Base-by-base conservation (phyloP, 2,329 filamentous ascomycete species). In the Calycina marina region DNA sequence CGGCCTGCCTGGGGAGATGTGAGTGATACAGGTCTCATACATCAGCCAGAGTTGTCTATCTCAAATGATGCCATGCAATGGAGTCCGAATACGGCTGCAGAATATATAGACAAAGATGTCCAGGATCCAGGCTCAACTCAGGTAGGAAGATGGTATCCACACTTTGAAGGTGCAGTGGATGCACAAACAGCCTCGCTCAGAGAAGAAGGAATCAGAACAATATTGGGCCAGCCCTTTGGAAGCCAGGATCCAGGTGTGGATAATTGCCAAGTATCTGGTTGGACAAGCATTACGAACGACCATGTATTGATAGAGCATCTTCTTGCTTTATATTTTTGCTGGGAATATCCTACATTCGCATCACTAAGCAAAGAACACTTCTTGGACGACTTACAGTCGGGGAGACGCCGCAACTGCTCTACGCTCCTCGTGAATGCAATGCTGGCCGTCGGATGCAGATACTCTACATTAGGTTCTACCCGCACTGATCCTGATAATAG, bases 321-420 rank as follows among this genome's bases (percentile, higher is more conserved):
- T 6, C 53, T 80, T 28, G 62, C 66, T 0, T 57, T 80, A 17
- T 81, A 80, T 53, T 81, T 81, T 41, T 77, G 73, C 55, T 83
- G 77, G 68, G 70, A 77, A 42, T 81, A 84, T 50, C 74, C 77
- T 3, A 81, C 76, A 12, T 81, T 81, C 54, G 70, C 75, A 1
- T 70, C 77, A 4, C 62, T 84, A 28, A 78, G 74, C 74, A 41
- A 46, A 28, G 38, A 43, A 17, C 40, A 43, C 28, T 46, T 46
- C 18, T 13, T 44, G n/a, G 30, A 30, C 9, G 43, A 36, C 18
- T 46, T 39, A 28, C 30, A 31, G 20, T 27, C 15, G 5, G 47
- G 47, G 2, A 42, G 34, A 14, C 28, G 22, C 11, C 36, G 38
- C 26, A 31, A 45, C 26, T 51, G 48, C 26, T 17, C 59, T 72